A percentile compares a stretch with the other conserved stretches of the same genome.
Evolutionary conservation across 257 asterid genomes (phyloP).

Genomic region (Ballota nigra): DNA sequence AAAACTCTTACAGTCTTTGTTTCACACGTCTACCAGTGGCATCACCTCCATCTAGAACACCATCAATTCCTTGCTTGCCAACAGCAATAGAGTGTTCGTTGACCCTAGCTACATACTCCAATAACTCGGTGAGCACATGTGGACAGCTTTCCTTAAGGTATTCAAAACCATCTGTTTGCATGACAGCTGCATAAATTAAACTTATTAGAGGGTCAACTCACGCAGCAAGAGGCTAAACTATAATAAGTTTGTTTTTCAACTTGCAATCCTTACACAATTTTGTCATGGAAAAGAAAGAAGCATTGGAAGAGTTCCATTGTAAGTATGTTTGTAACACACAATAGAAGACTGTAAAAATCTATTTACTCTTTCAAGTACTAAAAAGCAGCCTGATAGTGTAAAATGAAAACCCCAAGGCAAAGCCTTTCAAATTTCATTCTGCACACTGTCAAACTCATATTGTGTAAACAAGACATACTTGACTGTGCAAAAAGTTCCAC

Average conservation of each 20-base stretch:
- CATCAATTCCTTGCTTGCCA: constrained; percentile 62
- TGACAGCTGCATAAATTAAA: constrained; percentile 68
- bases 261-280: not conserved
- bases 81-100: constrained; percentile 51
- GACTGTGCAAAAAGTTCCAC: not conserved
- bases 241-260: not conserved
- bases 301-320: not conserved
- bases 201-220: constrained; percentile 2
- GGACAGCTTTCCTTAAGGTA: constrained; percentile 94
- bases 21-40: constrained; percentile 85
- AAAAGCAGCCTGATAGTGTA: not conserved
- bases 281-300: not conserved
- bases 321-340: too few relatives aligned
- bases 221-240: too few relatives aligned
- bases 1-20: constrained; percentile 46
- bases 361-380: not conserved
- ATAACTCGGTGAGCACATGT: constrained; percentile 64
- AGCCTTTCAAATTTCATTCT: not conserved
- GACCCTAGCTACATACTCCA: constrained; percentile 86
- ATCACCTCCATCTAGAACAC: constrained; percentile 67
- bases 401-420: not conserved
- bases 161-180: constrained; percentile 94
- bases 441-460: not conserved
- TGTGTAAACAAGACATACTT: not conserved
- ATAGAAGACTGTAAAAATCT: not conserved